Percentiles rank a stretch among this genome's conserved stretches.
These are phyloP conservation scores for Austroboletus niveus DNA, from an alignment of 1,284 basidiomycete genomes.

Conservation along the genomic window DNA sequence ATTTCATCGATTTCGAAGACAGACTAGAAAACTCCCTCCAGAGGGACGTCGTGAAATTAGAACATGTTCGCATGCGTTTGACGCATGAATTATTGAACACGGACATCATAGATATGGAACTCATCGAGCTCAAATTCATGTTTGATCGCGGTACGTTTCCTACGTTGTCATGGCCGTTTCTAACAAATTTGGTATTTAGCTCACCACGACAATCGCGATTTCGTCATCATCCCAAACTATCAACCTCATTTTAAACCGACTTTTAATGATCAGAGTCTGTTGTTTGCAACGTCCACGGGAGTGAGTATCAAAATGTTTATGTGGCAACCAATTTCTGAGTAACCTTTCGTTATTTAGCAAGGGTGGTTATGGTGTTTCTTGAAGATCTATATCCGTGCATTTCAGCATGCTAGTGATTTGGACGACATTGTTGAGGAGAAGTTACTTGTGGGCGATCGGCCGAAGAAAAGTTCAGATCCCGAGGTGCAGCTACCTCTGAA, in stretches of 20 bases:
- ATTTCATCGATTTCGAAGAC: constrained; percentile 78
- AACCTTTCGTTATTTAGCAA: constrained; percentile 37
- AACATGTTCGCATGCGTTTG: constrained; percentile 80
- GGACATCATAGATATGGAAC: constrained; percentile 73
- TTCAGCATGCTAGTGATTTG: constrained; percentile 74
- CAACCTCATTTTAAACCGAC: constrained; percentile 54
- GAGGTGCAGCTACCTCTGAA: constrained; percentile 51
- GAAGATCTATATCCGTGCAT: constrained; percentile 70
- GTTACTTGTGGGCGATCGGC: constrained; percentile 72
- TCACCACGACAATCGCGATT: constrained; percentile 83
- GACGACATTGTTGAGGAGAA: constrained; percentile 76
- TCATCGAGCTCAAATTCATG: constrained; percentile 80
- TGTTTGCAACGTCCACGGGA: constrained; percentile 61
- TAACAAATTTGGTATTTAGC: constrained; percentile 36
- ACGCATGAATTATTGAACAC: constrained; percentile 65
- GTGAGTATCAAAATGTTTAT: constrained; percentile 39
- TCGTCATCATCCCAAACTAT: constrained; percentile 72
- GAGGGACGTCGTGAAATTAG: constrained; percentile 73
- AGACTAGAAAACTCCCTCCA: constrained; percentile 78
- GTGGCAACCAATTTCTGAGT: constrained; percentile 3
- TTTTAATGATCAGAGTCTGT: constrained; percentile 63
- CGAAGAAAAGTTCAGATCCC: constrained; percentile 56
- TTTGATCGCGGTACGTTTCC: constrained; percentile 66
- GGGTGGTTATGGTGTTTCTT: constrained; percentile 72
- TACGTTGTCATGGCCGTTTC: constrained; percentile 7